Base-by-base conservation (phyloP, 2,329 filamentous ascomycete species). In the Phialocephala subalpina region DNA sequence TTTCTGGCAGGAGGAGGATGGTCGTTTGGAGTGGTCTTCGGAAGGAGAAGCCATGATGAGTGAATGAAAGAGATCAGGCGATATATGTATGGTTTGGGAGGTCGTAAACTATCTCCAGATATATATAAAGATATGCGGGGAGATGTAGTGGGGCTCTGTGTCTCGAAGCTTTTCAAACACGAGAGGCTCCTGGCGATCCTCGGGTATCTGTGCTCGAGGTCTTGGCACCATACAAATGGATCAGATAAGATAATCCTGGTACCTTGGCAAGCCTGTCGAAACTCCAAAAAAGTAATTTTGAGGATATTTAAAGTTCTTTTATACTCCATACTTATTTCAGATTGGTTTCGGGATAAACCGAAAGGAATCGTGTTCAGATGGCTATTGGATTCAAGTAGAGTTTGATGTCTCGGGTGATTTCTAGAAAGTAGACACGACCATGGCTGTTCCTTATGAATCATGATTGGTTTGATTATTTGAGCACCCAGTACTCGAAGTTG, bases 21-120 rank as follows among this genome's bases (percentile, higher is more conserved):
- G 49, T 40, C 63, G 63, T 58, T 62, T 65, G 53, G 63, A 40
- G 38, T 29, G 57, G 14, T 60, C 57, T 33, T 56, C 42, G 36
- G 63, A n/a, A 16, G 25, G 16, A 29, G 16, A 53, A 11, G 62
- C 20, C 45, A 64, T 64, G 40, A 52, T 49, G 20, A 27, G 27
- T 6, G 12, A 27, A 53, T 16, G 25, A 12, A 53, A 52, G 12
- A 53, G 49, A 53, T 53, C 25, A 53, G 7, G 7, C 49, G 29
- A 33, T 16, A 33, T 49, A 53, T 29, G 25, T 11, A 53, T 53
- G 29, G 25, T 33, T 56, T 45, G 18, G 29, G 33, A 33, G 58
- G 22, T 27, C 16, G 36, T 33, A 33, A 52, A 18, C 3, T 53
- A 6, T 27, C 49, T 29, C 11, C 4, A 29, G 16, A 29, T 25